Evolutionary conservation across 2,329 filamentous ascomycete species (phyloP), one percentile per base, ranked within the genome.

Genomic region (Sphaceloma murrayae): DNA sequence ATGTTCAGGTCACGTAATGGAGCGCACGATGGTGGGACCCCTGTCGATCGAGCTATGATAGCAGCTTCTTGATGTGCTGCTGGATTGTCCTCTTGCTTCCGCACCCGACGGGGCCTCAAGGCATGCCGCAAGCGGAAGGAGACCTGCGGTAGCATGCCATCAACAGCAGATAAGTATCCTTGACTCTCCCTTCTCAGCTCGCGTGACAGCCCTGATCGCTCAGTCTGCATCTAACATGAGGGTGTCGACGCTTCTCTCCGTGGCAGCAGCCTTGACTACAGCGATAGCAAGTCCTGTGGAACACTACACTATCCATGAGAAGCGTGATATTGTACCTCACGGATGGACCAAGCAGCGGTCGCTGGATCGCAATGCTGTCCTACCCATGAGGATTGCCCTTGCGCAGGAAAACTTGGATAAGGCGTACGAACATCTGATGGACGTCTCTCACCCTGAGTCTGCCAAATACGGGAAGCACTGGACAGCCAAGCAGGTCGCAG

Each of bases 381-480:
- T 62, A 29, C 59, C 60, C 1, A 57, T 62, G 56, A 52, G 54
- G 11, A 56, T 62, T 44, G 59, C 52, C n/a, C 51, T 62, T n/a
- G 48, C 52, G 7, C 59, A 62, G 40, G 53, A 52, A 49, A 62
- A 62, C 46, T 50, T 61, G 4, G 56, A 62, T 34, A 48, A 52
- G 39, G 57, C 46, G n/a, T 48, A 53, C 27, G 50, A 58, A 2
- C 59, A 54, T 52, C 47, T 62, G 24, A 49, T 55, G 38, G 58
- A 60, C 16, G 59, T 69, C n/a, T 67, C 67, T 3, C 56, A 67
- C 42, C 67, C 67, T 3, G 51, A 49, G 3, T 70, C 66, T 11
- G 42, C 59, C 9, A 63, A 58, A 4, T 70, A 63, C 51, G 66
- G 65, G 14, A 53, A 64, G 45, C 61, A 66, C 47, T 69, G 64